Base-by-base conservation (phyloP, 768 basidiomycete species). In the Mycena amicta region DNA sequence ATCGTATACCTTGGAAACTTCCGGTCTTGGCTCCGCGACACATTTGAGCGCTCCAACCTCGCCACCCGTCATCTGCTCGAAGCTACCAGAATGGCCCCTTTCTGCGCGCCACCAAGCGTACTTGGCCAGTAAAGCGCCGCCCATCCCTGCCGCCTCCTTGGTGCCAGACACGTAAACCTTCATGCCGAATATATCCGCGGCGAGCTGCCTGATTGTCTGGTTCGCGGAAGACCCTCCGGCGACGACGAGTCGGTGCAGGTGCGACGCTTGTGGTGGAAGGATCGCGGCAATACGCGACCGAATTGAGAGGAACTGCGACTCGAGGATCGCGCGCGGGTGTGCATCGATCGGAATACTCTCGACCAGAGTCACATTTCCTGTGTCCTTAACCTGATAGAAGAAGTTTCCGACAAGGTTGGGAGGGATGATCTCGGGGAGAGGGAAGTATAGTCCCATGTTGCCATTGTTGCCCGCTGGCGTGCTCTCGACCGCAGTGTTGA, bases 351-450 rank as follows among this genome's bases (percentile, higher is more conserved):
- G 84, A 15, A 84, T 72, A 39, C 70, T 66, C 3, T 63, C 46
- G 22, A 74, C 67, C 2, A 70, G 68, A 41, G 66, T 71, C 40
- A 53, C 69, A 5, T 66, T 68, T n/a, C 58, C 68, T 30, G 66
- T 59, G 8, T 63, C 65, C 45, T 69, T 50, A 13, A 74, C 64
- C 25, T 72, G 71, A 23, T 72, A 72, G 75, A 89, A 92, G 72
- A 82, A 80, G 73, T 86, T 80, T n/a, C 93, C 93, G 6, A 80
- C 70, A 5, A 92, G 87, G 55, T 83, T 83, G 18, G 86, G 84
- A 2, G 93, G 93, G 57, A 95, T 93, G 71, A 95, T 95, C 73
- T 95, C 93, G 15, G 85, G 88, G 26, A 92, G 80, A 1, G 88
- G 87, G 74, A 92, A 95, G 76, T 92, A 93, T 68, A 93, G 83